Conservation (phyloP, 495 filamentous ascomycete species). For the Astrothelium subdiscretum region DNA sequence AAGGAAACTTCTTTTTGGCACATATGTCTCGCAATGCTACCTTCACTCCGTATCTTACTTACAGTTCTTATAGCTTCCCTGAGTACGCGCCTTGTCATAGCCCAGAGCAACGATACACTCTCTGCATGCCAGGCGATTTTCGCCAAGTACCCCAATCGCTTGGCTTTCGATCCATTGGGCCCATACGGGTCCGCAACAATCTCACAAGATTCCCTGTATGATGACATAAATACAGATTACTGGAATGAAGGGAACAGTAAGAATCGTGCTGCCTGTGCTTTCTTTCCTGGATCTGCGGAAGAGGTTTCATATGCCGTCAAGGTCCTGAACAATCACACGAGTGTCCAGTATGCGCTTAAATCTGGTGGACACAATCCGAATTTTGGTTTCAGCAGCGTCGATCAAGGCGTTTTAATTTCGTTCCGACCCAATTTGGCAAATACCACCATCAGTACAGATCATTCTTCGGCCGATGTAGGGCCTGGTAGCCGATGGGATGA, state of each 20-base stretch:
- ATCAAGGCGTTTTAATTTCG: background rate
- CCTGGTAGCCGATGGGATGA: slow-evolving; percentile 17
- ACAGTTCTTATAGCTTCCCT: background rate
- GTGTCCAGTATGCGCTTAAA: background rate
- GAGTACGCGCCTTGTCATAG: background rate
- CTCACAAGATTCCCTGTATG: background rate
- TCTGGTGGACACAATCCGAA: background rate
- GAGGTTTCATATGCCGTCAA: background rate
- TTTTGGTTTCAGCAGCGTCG: background rate
- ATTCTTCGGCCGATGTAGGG: slow-evolving; percentile 12
- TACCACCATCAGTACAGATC: slow-evolving; percentile 29
- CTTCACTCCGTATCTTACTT: background rate
- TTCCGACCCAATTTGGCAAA: background rate
- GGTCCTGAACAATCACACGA: background rate
- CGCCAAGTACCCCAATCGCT: background rate
- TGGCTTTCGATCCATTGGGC: background rate
- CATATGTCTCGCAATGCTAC: background rate
- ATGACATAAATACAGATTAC: background rate
- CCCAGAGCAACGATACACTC: background rate
- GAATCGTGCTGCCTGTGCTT: background rate
- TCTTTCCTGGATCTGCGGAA: background rate
- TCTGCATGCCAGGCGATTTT: background rate
- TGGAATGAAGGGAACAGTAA: background rate
- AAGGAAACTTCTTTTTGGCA: background rate
- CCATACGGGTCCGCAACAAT: background rate